Percentiles rank a stretch among this genome's conserved stretches.
Evolutionary conservation across 2,329 filamentous ascomycete genomes (phyloP).

Genomic region (Fonsecaea multimorphosa): DNA sequence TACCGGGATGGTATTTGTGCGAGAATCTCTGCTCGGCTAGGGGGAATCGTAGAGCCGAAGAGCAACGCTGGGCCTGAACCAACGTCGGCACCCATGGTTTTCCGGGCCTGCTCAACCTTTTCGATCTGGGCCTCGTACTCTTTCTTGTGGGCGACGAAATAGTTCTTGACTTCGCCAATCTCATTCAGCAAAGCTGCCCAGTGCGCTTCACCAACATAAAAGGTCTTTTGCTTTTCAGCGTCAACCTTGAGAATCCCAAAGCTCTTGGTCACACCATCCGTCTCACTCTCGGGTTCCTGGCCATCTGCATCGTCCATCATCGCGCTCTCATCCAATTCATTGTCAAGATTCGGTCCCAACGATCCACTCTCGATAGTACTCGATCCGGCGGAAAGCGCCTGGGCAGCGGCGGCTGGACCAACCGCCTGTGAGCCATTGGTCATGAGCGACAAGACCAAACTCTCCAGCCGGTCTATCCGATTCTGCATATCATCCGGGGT

Average conservation of each 20-base stretch:
- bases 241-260: constrained; percentile 85
- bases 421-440: constrained; percentile 75
- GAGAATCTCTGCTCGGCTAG: constrained; percentile 77
- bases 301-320: constrained; percentile 61
- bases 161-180: constrained; percentile 92
- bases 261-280: constrained; percentile 72
- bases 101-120: constrained; percentile 72
- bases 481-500: constrained; percentile 97
- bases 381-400: constrained; percentile 43
- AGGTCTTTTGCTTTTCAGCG: constrained; percentile 72
- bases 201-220: constrained; percentile 82
- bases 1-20: constrained; percentile 79
- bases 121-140: constrained; percentile 83
- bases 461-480: constrained; percentile 92
- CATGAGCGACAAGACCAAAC: constrained; percentile 90
- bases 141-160: constrained; percentile 84
- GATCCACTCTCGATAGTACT: constrained; percentile 54
- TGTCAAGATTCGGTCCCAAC: constrained; percentile 45
- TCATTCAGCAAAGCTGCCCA: constrained; percentile 81
- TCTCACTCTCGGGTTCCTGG: constrained; percentile 68
- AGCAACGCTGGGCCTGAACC: constrained; percentile 76
- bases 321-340: constrained; percentile 42
- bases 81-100: constrained; percentile 60
- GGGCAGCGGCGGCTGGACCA: constrained; percentile 64
- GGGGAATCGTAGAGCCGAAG: constrained; percentile 72